Conservation (phyloP, 78 protist species). For the Dictyostelium purpureum region DNA sequence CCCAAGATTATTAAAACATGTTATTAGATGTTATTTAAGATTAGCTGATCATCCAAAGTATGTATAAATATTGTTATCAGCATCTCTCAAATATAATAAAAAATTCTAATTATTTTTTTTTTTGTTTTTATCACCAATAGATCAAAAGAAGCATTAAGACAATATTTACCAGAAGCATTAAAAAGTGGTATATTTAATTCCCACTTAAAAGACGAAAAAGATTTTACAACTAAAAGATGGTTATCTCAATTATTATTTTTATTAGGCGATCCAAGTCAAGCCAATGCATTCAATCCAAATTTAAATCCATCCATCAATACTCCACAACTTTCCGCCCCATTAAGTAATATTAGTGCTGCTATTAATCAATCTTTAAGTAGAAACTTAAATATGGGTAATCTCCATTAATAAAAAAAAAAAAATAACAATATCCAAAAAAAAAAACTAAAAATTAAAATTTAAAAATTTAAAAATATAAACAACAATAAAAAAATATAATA, state of each 20-base stretch:
- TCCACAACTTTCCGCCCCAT: conserved; percentile 36
- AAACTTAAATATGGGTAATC: conserved; percentile 24
- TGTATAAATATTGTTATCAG: neutral
- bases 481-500: neutral
- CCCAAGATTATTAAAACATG: conserved; percentile 95
- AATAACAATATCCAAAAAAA: too few relatives aligned
- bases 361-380: conserved; percentile 65
- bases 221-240: conserved; percentile 77
- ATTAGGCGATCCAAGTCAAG: conserved; percentile 42
- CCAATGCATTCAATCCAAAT: conserved; percentile 65
- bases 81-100: neutral
- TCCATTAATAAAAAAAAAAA: neutral
- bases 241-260: conserved; percentile 61
- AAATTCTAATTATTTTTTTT: neutral
- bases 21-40: conserved; percentile 97
- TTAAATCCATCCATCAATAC: conserved; percentile 59
- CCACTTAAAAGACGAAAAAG: conserved; percentile 76
- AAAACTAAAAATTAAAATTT: neutral
- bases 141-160: conserved; percentile 75
- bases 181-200: conserved; percentile 75
- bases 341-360: conserved; percentile 63
- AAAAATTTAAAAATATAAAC: neutral
- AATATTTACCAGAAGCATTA: conserved; percentile 61
- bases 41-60: conserved; percentile 93
- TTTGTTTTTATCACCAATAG: neutral